These are phyloP conservation scores for Mortierella antarctica DNA, from an alignment of 192 early-diverging fungal genomes.

Conservation along the genomic window DNA sequence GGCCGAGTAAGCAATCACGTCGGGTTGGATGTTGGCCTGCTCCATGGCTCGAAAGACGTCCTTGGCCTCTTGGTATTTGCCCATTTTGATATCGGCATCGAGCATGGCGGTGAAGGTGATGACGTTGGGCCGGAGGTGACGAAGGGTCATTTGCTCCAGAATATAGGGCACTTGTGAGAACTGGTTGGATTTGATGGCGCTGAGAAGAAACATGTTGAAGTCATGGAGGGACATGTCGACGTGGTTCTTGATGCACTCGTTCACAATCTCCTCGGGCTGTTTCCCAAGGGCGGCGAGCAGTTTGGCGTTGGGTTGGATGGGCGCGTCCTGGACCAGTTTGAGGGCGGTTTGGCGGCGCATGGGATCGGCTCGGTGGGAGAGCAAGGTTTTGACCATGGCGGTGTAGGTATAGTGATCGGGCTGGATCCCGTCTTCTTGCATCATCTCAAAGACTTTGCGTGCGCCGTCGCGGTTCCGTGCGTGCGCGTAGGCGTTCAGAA, in stretches of 20 bases:
- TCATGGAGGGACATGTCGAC: constrained; percentile 6
- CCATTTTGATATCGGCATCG: constrained; percentile 50
- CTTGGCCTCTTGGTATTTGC: constrained; percentile 36
- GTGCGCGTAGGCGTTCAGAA: constrained; percentile 31
- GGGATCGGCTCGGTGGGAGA: no score
- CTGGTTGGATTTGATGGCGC: constrained; percentile 20
- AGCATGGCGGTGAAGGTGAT: constrained; percentile 35
- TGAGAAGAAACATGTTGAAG: constrained; percentile 25
- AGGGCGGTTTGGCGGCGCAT: no score
- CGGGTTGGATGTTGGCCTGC: constrained; percentile 40
- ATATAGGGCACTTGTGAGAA: constrained; percentile 10
- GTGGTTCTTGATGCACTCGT: constrained; percentile 5
- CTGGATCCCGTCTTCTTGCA: constrained; percentile 23
- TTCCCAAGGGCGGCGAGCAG: constrained; percentile 10
- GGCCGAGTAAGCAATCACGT: constrained; percentile 47
- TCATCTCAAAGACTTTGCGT: constrained; percentile 9
- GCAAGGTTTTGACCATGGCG: constrained; percentile 13
- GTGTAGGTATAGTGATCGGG: constrained; percentile 34
- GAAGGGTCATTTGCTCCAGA: constrained; percentile 13
- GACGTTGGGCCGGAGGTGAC: constrained; percentile 19
- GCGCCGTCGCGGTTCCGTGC: constrained; percentile 20
- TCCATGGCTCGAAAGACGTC: constrained; percentile 39
- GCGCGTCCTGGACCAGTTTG: no score
- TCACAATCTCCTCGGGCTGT: constrained; percentile 8
- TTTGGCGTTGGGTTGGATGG: constrained; percentile 18